phyloP scores from a whole-genome alignment of 2,329 filamentous ascomycete species.

The Pezizomycotina sp. region DNA sequence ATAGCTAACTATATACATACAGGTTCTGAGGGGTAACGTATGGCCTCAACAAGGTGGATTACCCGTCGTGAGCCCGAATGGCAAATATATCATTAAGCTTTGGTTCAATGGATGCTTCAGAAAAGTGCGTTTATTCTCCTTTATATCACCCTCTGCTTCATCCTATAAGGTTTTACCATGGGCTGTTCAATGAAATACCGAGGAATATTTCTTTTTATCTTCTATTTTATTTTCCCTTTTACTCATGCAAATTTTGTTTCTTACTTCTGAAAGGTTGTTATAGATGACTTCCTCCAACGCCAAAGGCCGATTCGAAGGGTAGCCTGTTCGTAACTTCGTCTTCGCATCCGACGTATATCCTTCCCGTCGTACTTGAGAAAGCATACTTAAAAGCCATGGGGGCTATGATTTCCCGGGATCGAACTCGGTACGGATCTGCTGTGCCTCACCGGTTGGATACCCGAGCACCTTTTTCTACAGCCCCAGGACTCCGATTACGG shows the following conservation, averaged over 20 bases:
- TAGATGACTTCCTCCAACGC: conserved; percentile 80
- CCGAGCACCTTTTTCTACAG: conserved; percentile 84
- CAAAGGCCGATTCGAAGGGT: conserved; percentile 44
- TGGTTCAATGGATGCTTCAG: conserved; percentile 92
- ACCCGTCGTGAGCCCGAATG: conserved; percentile 54
- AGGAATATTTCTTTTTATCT: too few relatives aligned
- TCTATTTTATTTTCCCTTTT: too few relatives aligned
- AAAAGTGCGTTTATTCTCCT: conserved; percentile 16
- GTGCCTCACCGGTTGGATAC: conserved; percentile 89
- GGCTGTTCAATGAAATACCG: too few relatives aligned
- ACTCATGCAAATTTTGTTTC: neutral
- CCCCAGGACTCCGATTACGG: conserved; percentile 33
- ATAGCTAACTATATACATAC: conserved; percentile 11
- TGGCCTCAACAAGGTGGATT: conserved; percentile 48
- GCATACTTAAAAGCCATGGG: conserved; percentile 90
- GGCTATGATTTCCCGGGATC: conserved; percentile 97
- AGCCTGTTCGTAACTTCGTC: conserved; percentile 77
- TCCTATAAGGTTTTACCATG: neutral
- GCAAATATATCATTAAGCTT: conserved; percentile 81
- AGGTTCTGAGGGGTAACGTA: conserved; percentile 57
- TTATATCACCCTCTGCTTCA: neutral
- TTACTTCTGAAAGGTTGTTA: conserved; percentile 44
- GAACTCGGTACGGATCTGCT: conserved; percentile 93
- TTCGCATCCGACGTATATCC: conserved; percentile 62
- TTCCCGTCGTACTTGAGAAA: conserved; percentile 88